Base-by-base conservation (phyloP, 1,284 basidiomycete species). In the Cutaneotrichosporon sp. region DNA sequence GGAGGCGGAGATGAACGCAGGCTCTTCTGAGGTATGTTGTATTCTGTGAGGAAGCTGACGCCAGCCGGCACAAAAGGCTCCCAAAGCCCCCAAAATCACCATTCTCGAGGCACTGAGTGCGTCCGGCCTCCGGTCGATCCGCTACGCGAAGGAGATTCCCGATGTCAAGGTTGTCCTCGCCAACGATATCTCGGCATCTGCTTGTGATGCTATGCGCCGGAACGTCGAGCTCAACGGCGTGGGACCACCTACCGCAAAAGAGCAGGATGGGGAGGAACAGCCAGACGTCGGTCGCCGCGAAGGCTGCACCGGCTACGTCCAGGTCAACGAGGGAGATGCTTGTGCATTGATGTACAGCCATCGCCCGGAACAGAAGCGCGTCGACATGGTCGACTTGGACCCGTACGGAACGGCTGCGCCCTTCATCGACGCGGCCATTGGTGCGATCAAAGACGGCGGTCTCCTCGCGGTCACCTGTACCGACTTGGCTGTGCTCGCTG, bases 131-230 rank as follows among this genome's bases (percentile, higher is more conserved):
- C 85, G 94, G 11, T 88, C 92, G 4, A 97, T 99, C 59, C 88
- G 94, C 27, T 98, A 98, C 70, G 94, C 94, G 0, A 93, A 97
- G 65, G 94, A 99, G 75, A 93, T 99, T 10, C 92, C 94, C 1
- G 80, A 88, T 33, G 82, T 93, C 57, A 88, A 85, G 88, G 82
- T 87, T 71, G 85, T 99, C 27, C 84, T 97, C 61, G 94, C 96
- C 10, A 98, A 98, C 70, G 94, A 98, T 72, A 74, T 97, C 6
- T 93, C 88, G 0, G 79, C 85, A 0, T 81, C 84, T 2, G 96
- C 94, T 0, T 85, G 86, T 4, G 85, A 82, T 54, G 89, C 89
- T 4, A 97, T 98, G 83, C 83, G 79, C 60, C 79, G 86, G 45
- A 99, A 99, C 65, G 81, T 97, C 1, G 83, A 84, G n/a, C 80